Base-by-base conservation (phyloP, 2,329 filamentous ascomycete genomes). In the Pezicula neosporulosa region DNA sequence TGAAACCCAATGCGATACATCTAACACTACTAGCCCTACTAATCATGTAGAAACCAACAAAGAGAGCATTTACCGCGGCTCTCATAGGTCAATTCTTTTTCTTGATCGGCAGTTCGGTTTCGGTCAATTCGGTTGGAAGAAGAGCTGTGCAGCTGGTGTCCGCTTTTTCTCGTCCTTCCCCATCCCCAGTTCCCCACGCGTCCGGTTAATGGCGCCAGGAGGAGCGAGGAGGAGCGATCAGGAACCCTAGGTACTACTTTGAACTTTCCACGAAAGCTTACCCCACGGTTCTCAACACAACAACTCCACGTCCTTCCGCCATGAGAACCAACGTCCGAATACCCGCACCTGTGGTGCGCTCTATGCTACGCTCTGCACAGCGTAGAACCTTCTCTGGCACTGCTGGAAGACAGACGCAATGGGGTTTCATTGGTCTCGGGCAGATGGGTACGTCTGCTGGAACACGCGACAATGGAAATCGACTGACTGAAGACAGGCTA, bases 351-450 rank as follows among this genome's bases (percentile, higher is more conserved):
- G 38, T 58, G 35, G 51, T 58, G 39, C 60, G 60, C 21, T 55
- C 61, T 47, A 50, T 57, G 8, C 27, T 56, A 3, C 54, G 55
- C 39, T 38, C 55, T 42, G 49, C 49, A 19, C 63, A 63, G 45
- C 57, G 54, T n/a, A 62, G 63, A 51, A 49, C 18, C 28, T 81
- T 82, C 58, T 78, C 78, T 24, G 70, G 67, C 5, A 75, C 76
- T 6, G 44, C 63, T n/a, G 62, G 60, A 27, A 69, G 70, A 47
- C 69, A 74, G 61, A 72, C 73, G 55, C 76, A 75, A 60, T 83
- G 76, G 74, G 80, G 80, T 0, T 83, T 83, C 60, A 77, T 83
- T 52, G 80, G 80, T 13, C 66, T 83, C 42, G 80, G 80, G 13
- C 77, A 80, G 65, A 83, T 83, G 80, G 80, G 79, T 81, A 70